Evolutionary conservation across 1,139 yeast genomes (phyloP).

Genomic region (Yamadazyma atmosphaerica): DNA sequence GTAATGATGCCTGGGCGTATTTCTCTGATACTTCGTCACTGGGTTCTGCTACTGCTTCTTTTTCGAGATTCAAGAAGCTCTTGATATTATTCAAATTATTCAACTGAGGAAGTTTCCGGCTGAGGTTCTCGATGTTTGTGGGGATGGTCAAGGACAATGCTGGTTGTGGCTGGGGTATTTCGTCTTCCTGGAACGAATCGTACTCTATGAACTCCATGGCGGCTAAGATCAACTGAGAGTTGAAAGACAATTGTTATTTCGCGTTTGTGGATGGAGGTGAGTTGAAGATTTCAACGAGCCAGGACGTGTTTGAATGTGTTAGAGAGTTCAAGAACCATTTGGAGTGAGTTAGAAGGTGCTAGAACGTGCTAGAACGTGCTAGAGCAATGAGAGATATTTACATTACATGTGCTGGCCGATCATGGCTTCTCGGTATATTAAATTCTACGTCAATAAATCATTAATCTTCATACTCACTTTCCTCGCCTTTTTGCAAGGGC

Average conservation of each 20-base stretch:
- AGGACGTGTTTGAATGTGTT: too few species aligned
- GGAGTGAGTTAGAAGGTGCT: too few species aligned
- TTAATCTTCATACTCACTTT: conserved; percentile 29
- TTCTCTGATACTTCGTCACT: conserved; percentile 30
- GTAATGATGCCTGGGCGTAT: conserved; percentile 37
- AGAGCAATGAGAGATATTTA: too few species aligned
- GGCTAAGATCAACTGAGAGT: background rate
- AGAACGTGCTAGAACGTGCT: too few species aligned
- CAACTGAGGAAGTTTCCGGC: conserved; percentile 36
- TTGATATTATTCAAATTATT: conserved; percentile 33
- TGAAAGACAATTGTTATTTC: too few species aligned
- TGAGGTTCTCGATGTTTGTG: conserved; percentile 39
- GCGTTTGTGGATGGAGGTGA: too few species aligned
- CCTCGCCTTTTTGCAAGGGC: conserved; percentile 17
- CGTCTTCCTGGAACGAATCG: conserved; percentile 34
- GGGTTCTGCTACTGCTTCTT: conserved; percentile 6
- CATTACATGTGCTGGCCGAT: too few species aligned
- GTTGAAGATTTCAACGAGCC: too few species aligned
- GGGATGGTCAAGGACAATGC: conserved; percentile 45
- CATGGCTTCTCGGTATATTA: too few species aligned
- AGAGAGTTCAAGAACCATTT: too few species aligned
- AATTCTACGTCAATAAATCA: conserved; percentile 29
- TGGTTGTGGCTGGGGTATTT: conserved; percentile 46
- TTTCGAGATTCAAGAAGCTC: conserved; percentile 25
- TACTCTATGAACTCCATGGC: conserved; percentile 47